A percentile compares a stretch with the other conserved stretches of the same genome.
These are phyloP conservation scores for Diplocarpon mali DNA, from an alignment of 2,329 filamentous ascomycete species.

Conservation along the genomic window DNA sequence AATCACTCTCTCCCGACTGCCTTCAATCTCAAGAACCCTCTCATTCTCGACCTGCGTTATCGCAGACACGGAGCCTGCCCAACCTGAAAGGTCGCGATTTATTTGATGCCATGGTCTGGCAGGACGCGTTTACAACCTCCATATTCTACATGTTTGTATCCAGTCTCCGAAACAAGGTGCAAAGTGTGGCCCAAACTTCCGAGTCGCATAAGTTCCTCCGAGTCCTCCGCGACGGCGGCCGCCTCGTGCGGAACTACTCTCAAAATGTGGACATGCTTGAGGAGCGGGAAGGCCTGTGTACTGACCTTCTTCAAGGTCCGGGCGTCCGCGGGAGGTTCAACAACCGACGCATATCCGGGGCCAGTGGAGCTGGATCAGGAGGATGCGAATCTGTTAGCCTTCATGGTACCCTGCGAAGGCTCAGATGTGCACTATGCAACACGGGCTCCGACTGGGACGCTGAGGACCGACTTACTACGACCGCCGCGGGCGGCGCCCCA, in stretches of 20 bases:
- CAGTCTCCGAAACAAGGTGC: slow-evolving; percentile 52
- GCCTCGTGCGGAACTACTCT: slow-evolving; percentile 61
- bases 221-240: slow-evolving; percentile 53
- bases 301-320: slow-evolving; percentile 48
- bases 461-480: slow-evolving; percentile 31
- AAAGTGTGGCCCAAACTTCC: slow-evolving; percentile 48
- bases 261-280: slow-evolving; percentile 69
- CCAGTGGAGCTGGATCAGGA: not conserved
- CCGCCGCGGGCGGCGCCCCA: slow-evolving; percentile 53
- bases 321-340: slow-evolving; percentile 52
- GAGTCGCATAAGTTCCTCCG: slow-evolving; percentile 58
- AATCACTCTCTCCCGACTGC: not conserved
- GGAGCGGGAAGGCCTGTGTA: slow-evolving; percentile 56
- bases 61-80: slow-evolving; percentile 31
- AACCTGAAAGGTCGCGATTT: slow-evolving; percentile 61
- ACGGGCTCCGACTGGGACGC: slow-evolving; percentile 50
- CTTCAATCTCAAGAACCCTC: not conserved
- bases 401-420: slow-evolving; percentile 54
- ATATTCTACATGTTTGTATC: slow-evolving; percentile 66
- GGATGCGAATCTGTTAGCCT: slow-evolving; percentile 46
- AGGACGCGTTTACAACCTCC: slow-evolving; percentile 54
- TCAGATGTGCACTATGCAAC: slow-evolving; percentile 54
- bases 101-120: slow-evolving; percentile 61
- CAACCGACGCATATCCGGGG: slow-evolving; percentile 24
- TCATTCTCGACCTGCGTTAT: not conserved